phyloP scores from a whole-genome alignment of 805 yeast genomes.

The Wickerhamiella qilinensis region DNA sequence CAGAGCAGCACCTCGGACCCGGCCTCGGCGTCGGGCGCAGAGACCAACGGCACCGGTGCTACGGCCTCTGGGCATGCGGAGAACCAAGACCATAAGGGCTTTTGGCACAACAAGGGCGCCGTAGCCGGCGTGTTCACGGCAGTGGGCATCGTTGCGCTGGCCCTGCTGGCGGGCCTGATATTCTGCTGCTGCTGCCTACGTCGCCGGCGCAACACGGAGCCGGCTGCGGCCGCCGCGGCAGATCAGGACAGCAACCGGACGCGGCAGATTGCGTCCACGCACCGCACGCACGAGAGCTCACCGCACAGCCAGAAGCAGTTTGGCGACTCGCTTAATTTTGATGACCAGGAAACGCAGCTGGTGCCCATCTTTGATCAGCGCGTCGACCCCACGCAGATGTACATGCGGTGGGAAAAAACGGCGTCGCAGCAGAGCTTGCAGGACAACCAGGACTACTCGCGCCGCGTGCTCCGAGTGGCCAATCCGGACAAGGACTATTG shows the following conservation, averaged over 20 bases:
- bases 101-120: conserved; percentile 54
- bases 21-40: neutral
- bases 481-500: conserved; percentile 25
- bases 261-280: conserved; percentile 1
- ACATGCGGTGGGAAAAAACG: conserved; percentile 31
- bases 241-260: neutral
- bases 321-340: conserved; percentile 8
- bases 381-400: conserved; percentile 40
- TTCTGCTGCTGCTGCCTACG: conserved; percentile 27
- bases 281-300: conserved; percentile 10
- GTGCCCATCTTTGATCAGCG: conserved; percentile 39
- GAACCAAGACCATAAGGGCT: conserved; percentile 17
- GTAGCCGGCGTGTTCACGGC: conserved; percentile 77
- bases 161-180: conserved; percentile 28
- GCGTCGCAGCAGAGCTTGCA: conserved; percentile 32
- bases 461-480: conserved; percentile 39
- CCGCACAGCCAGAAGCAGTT: conserved; percentile 10
- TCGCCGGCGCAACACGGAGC: conserved; percentile 1
- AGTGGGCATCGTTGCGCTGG: conserved; percentile 48
- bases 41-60: neutral
- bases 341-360: conserved; percentile 18
- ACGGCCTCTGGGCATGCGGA: neutral
- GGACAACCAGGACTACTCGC: conserved; percentile 42
- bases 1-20: neutral
- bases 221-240: neutral